Evolutionary conservation across 2,329 filamentous ascomycete genomes (phyloP).

Genomic region (Cladophialophora immunda): DNA sequence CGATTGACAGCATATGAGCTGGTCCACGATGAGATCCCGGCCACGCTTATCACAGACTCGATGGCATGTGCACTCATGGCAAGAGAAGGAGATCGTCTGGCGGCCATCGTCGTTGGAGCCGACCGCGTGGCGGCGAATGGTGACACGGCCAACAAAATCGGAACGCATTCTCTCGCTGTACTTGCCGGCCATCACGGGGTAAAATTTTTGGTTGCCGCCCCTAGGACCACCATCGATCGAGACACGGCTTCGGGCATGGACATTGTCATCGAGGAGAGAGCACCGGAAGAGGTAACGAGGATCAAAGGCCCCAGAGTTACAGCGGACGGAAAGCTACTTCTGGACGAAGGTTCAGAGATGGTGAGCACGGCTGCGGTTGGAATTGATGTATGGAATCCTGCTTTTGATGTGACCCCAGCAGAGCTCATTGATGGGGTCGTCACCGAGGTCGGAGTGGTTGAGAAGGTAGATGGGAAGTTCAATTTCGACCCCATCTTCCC

Average conservation of each 20-base stretch:
- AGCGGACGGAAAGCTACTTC: slow-evolving; percentile 66
- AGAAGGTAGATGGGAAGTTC: slow-evolving; percentile 78
- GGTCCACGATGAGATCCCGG: slow-evolving; percentile 90
- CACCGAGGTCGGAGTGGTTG: slow-evolving; percentile 87
- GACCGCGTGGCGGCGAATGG: slow-evolving; percentile 96
- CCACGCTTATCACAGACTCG: slow-evolving; percentile 92
- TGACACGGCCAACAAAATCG: slow-evolving; percentile 98
- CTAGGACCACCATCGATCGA: slow-evolving; percentile 91
- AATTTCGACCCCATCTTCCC: slow-evolving; percentile 58
- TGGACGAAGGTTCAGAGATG: slow-evolving; percentile 70
- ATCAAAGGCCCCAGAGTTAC: slow-evolving; percentile 78
- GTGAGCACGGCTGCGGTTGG: slow-evolving; percentile 80
- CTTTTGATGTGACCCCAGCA: slow-evolving; percentile 93
- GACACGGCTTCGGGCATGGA: slow-evolving; percentile 77
- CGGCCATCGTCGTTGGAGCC: slow-evolving; percentile 90
- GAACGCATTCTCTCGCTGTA: slow-evolving; percentile 92
- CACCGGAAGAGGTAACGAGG: slow-evolving; percentile 81
- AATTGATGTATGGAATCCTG: slow-evolving; percentile 93
- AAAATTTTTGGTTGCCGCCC: slow-evolving; percentile 94
- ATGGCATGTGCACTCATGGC: slow-evolving; percentile 90
- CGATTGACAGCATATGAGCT: slow-evolving; percentile 95
- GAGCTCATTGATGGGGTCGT: slow-evolving; percentile 91
- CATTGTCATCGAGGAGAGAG: slow-evolving; percentile 91
- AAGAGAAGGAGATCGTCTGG: slow-evolving; percentile 69
- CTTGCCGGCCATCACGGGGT: slow-evolving; percentile 86